phyloP scores from a whole-genome alignment of 2,329 filamentous ascomycete species.

The Arthroderma uncinatum region DNA sequence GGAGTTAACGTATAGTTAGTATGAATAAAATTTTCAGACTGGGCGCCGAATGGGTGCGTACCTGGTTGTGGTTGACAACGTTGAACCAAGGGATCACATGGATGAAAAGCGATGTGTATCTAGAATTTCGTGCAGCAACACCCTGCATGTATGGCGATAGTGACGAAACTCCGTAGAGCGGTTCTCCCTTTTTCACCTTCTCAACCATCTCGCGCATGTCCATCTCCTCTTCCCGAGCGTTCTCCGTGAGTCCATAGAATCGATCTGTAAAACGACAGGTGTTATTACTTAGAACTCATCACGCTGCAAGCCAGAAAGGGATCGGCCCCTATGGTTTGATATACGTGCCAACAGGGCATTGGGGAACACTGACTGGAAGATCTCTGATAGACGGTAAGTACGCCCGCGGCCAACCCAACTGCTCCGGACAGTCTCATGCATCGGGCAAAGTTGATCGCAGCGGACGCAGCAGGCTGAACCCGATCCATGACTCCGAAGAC shows the following conservation, averaged over 20 bases:
- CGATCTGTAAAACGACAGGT: slow-evolving; percentile 49
- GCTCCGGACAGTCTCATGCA: slow-evolving; percentile 68
- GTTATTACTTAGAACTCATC: neutral
- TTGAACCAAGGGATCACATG: slow-evolving; percentile 94
- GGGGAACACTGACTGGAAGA: slow-evolving; percentile 58
- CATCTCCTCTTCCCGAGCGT: slow-evolving; percentile 81
- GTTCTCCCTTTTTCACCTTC: slow-evolving; percentile 84
- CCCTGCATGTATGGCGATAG: slow-evolving; percentile 87
- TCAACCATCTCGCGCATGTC: slow-evolving; percentile 98
- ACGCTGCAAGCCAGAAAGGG: neutral
- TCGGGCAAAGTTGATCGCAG: slow-evolving; percentile 68
- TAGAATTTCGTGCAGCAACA: slow-evolving; percentile 80
- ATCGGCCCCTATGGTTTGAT: neutral
- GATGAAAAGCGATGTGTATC: slow-evolving; percentile 75
- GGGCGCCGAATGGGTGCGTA: slow-evolving; percentile 23
- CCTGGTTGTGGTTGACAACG: slow-evolving; percentile 84
- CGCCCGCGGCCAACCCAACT: slow-evolving; percentile 64
- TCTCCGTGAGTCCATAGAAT: slow-evolving; percentile 93
- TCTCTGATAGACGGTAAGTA: slow-evolving; percentile 74
- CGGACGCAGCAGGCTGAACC: slow-evolving; percentile 72
- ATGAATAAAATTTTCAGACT: neutral
- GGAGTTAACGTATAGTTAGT: slow-evolving; percentile 12
- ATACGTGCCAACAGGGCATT: neutral
- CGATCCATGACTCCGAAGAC: slow-evolving; percentile 70
- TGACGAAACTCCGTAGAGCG: slow-evolving; percentile 71